Percentiles rank a stretch among this genome's conserved stretches.
Evolutionary conservation across 2,329 filamentous ascomycete species (phyloP).

Genomic region (Claviceps citrina): DNA sequence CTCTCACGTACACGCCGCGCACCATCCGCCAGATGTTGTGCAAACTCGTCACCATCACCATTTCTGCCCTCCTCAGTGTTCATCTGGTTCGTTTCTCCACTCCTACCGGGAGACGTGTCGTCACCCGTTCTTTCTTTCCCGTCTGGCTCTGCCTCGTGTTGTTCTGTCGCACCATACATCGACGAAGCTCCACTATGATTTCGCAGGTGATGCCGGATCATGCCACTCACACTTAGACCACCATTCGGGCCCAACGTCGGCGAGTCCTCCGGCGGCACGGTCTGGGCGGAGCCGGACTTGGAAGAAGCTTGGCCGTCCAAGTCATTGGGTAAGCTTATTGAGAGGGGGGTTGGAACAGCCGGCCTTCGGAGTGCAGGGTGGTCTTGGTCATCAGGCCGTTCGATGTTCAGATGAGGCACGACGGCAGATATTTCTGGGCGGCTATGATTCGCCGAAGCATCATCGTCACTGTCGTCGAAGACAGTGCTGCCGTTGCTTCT

Average conservation of each 20-base stretch:
- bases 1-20: conserved; percentile 58
- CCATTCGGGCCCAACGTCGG: conserved; percentile 57
- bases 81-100: not conserved
- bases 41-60: conserved; percentile 52
- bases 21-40: conserved; percentile 54
- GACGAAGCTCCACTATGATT: conserved; percentile 71
- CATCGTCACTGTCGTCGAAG: conserved; percentile 31
- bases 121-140: not conserved
- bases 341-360: conserved; percentile 28
- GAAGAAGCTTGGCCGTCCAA: conserved; percentile 14
- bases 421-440: conserved; percentile 5
- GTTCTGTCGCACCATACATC: conserved; percentile 42
- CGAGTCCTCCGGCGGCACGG: conserved; percentile 41
- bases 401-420: conserved; percentile 23
- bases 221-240: conserved; percentile 67
- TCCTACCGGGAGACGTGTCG: not conserved
- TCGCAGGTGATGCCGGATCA: conserved; percentile 74
- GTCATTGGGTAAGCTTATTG: conserved; percentile 16
- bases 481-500: conserved; percentile 24
- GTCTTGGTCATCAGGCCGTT: conserved; percentile 36
- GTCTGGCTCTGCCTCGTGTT: conserved; percentile 13
- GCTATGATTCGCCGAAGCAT: conserved; percentile 13
- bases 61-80: not conserved
- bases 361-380: conserved; percentile 39
- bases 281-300: conserved; percentile 7